Evolutionary conservation across 73 alveolate species (phyloP), one percentile per base, ranked within the genome.

Genomic region (Uronychia binucleata): DNA sequence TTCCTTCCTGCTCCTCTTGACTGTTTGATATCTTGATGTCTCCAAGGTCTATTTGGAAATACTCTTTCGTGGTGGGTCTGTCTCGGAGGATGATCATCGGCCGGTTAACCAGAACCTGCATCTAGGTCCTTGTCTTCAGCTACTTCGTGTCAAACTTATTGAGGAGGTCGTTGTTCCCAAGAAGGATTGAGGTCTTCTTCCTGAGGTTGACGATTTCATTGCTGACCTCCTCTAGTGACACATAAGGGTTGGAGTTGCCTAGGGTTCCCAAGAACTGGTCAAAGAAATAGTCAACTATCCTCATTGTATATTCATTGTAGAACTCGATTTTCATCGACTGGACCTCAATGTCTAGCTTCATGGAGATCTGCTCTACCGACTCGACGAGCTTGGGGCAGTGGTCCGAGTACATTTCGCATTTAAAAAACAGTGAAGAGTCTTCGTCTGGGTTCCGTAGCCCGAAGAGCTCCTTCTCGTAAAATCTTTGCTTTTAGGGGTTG

Each of bases 201-300:
- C 67, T 46, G 5, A 46, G 19, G 67, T 46, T 46, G 5, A 19
- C 5, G 19, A 46, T 19, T 19, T 46, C 67, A 46, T 46, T 46
- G 5, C n/a, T 46, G 19, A 11, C n/a, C 19, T 46, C n/a, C 19
- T 46, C 67, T 11, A 19, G 5, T 46, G 67, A 46, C 5, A 8
- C 31, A 31, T 83, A 88, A 19, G 94, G 94, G 59, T 83, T 88
- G n/a, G 94, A 67, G 58, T 77, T 79, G 13, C 91, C 34, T 26
- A 83, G 57, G 28, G 91, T 86, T 26, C 78, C 88, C 30, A 88
- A 34, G 67, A 88, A 83, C 46, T 84, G 28, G n/a, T 79, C 75
- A 74, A 88, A 88, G 77, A 88, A 88, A 81, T 88, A 88, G 77
- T 88, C 94, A 57, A 78, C 80, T 0, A 88, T 34, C 32, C 94